Evolutionary conservation across 768 basidiomycete genomes (phyloP), one percentile per base, ranked within the genome.

Genomic region (Rhodotorula graminis): DNA sequence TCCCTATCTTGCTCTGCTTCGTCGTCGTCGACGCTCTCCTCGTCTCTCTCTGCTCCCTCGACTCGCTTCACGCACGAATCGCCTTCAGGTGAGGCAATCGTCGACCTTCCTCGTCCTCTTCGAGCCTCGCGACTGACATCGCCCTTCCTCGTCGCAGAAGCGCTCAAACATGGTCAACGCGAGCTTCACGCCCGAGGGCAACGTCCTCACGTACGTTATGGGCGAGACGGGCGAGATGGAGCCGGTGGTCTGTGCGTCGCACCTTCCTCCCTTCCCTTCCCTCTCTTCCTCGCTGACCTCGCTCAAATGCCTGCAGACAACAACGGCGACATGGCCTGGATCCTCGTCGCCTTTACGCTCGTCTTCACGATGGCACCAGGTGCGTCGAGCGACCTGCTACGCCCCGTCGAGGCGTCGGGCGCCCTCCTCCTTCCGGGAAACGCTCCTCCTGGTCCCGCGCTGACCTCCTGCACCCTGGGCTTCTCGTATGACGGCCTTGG

Each of bases 131-230:
- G 5, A 14, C 44, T 46, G 44, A 46, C 44, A 3, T 3, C 44
- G 5, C 44, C 6, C 11, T 46, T 8, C 10, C 27, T 27, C 47
- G 12, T 14, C 42, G 29, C 56, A 50, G 62, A 59, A 69, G 31
- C 18, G 11, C 50, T 25, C 11, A 59, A 59, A 21, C 46, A 84
- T 83, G 83, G 83, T 84, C 72, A 84, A 85, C 78, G 81, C 79
- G 40, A 83, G 83, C 61, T 85, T 83, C 77, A 82, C 84, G 55
- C 69, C 79, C 14, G 63, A 67, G 6, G 67, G 60, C 15, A 61
- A 64, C 29, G 31, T 75, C 37, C 31, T 56, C 31, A 67, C 70
- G 1, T 64, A 33, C 1, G 29, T 46, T 2, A 58, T 64, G 14
- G 61, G 53, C 10, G 64, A 52, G 50, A 52, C 25, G 3, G 50